Percentiles rank a stretch among this genome's conserved stretches.
phyloP scores from a whole-genome alignment of 2,329 filamentous ascomycete species.

The Xylaria sp. region DNA sequence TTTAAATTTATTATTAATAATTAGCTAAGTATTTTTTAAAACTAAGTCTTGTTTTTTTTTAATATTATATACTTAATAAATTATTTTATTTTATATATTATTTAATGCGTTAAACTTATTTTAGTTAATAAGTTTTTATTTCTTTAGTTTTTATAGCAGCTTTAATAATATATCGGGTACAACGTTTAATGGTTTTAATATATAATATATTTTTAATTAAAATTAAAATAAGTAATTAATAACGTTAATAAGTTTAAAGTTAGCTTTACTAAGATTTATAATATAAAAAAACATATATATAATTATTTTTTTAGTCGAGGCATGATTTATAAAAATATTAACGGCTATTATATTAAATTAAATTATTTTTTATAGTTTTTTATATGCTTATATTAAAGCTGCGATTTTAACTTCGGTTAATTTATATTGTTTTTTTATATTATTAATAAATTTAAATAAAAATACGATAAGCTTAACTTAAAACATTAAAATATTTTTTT shows the following conservation, averaged over 20 bases:
- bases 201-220: neutral
- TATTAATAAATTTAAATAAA: neutral
- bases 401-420: neutral
- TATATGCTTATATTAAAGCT: neutral
- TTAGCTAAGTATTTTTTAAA: no score
- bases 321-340: neutral
- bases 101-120: no score
- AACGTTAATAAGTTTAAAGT: neutral
- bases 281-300: neutral
- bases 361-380: neutral
- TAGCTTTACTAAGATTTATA: neutral
- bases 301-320: neutral
- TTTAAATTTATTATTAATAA: no score
- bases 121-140: neutral
- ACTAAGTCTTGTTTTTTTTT: no score
- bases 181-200: neutral
- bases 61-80: no score
- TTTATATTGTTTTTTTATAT: neutral
- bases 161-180: neutral
- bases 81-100: no score
- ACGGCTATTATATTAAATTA: neutral
- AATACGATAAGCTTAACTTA: neutral
- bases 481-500: no score
- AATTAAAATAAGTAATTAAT: neutral
- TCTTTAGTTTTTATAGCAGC: neutral